Conservation (phyloP, 2,329 filamentous ascomycete species). For the Orbilia brochopaga region DNA sequence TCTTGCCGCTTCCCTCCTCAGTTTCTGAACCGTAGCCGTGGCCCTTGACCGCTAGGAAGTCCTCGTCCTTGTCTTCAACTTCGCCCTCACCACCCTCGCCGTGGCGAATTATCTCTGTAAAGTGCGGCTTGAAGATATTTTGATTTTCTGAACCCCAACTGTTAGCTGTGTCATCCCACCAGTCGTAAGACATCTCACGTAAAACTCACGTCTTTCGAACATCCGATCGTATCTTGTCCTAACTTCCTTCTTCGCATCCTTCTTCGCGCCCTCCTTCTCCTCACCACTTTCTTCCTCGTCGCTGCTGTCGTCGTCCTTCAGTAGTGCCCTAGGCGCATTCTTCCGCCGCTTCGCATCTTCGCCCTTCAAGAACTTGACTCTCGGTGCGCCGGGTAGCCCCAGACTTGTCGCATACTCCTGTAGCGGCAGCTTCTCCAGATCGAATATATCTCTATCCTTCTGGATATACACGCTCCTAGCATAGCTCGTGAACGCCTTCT, state of each 20-base stretch:
- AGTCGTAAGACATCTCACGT: not conserved
- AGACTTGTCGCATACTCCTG: conserved; percentile 85
- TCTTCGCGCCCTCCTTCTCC: conserved; percentile 59
- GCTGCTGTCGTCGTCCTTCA: conserved; percentile 64
- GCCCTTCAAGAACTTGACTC: conserved; percentile 91
- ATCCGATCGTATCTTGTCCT: conserved; percentile 96
- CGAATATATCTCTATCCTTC: conserved; percentile 89
- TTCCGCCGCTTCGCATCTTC: conserved; percentile 86
- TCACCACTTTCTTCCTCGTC: conserved; percentile 64
- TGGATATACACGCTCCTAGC: conserved; percentile 83
- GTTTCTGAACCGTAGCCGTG: conserved; percentile 74
- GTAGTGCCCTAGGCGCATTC: conserved; percentile 75
- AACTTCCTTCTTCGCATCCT: conserved; percentile 72
- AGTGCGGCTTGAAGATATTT: conserved; percentile 92
- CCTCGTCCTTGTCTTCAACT: conserved; percentile 65
- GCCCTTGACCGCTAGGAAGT: conserved; percentile 88
- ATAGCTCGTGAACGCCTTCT: conserved; percentile 95
- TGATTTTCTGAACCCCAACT: conserved; percentile 67
- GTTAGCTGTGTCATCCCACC: conserved; percentile 13
- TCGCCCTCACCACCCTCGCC: conserved; percentile 62
- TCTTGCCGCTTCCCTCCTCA: conserved; percentile 57
- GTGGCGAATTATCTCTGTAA: conserved; percentile 79
- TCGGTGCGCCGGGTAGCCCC: conserved; percentile 86
- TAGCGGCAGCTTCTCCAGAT: conserved; percentile 79
- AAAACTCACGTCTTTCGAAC: conserved; percentile 76